A percentile compares a stretch with the other conserved stretches of the same genome.
These are phyloP conservation scores for Chaetoceros tenuissimus DNA, from an alignment of 108 stramenopile species.

Conservation along the genomic window DNA sequence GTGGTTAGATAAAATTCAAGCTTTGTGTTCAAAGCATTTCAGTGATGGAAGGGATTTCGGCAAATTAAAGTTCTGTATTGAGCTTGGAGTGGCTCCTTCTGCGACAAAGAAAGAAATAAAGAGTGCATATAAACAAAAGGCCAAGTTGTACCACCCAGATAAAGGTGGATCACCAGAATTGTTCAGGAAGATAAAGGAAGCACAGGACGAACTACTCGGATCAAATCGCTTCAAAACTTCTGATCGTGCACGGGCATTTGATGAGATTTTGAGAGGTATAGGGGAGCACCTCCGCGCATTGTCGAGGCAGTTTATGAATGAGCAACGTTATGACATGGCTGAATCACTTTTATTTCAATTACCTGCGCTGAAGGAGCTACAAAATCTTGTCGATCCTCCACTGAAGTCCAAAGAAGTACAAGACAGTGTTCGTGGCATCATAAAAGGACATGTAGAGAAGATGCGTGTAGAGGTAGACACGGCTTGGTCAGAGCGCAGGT, in stretches of 20 bases:
- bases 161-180: constrained; percentile 13
- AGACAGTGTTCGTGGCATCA: constrained; percentile 14
- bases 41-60: constrained; percentile 27
- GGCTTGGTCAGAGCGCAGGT: constrained; percentile 35
- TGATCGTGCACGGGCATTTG: constrained; percentile 22
- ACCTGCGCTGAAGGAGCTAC: constrained; percentile 18
- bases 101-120: constrained; percentile 28
- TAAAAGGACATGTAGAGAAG: constrained; percentile 33
- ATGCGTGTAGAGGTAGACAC: constrained; percentile 29
- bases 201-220: constrained; percentile 21
- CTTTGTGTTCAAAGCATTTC: constrained; percentile 30
- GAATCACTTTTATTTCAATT: constrained; percentile 27
- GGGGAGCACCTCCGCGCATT: constrained; percentile 14
- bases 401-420: constrained; percentile 18
- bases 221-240: no score
- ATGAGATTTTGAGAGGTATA: constrained; percentile 17
- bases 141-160: constrained; percentile 25
- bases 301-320: constrained; percentile 18
- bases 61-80: constrained; percentile 30
- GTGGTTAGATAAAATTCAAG: constrained; percentile 25
- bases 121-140: constrained; percentile 28
- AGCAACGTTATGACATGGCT: constrained; percentile 35
- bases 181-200: constrained; percentile 34
- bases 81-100: constrained; percentile 36
- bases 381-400: constrained; percentile 35